Base-by-base conservation (phyloP, 192 early-diverging fungal genomes). In the Podila clonocystis region DNA sequence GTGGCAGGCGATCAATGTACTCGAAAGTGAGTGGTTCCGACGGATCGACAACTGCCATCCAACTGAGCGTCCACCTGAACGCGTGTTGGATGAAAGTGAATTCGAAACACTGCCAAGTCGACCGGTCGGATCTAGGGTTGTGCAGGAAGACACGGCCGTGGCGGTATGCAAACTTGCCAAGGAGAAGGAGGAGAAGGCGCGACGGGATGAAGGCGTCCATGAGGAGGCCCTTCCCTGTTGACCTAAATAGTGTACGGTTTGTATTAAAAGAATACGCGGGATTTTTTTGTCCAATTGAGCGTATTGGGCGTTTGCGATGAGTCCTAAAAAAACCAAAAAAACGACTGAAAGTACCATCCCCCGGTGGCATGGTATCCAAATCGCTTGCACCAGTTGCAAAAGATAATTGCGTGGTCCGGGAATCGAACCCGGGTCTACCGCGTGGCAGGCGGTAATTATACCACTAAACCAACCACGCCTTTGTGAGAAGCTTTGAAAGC, bases 391-490 rank as follows among this genome's bases (percentile, higher is more conserved):
- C 2, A 34, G 33, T 5, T 5, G 7, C 2, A 70, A n/a, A 73
- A 70, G 24, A 70, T 68, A 36, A 69, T 31, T 89, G 88, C 88
- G 85, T 74, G 72, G 86, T 80, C 89, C 89, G 89, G 86, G 89
- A 91, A 91, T 91, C 90, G 89, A 91, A 90, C 90, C 88, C 90
- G 89, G 89, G 89, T 89, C 90, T 85, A 86, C 86, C 83, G 90
- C 90, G 89, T 91, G 90, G 90, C 88, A 91, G 86, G 90, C 90
- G 83, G 85, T 87, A 80, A 87, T 91, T 90, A 83, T 90, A 88
- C 90, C 89, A 85, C 82, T 91, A 86, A 89, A 89, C 88, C 83
- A 90, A 74, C 85, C 68, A 68, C 84, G 88, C 85, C 52, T 5
- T 50, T 50, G 2, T 0, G 31, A 36, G 7, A 36, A 6, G 34